Base-by-base conservation (phyloP, 768 basidiomycete genomes). In the Agaricus sinodeliciosus region DNA sequence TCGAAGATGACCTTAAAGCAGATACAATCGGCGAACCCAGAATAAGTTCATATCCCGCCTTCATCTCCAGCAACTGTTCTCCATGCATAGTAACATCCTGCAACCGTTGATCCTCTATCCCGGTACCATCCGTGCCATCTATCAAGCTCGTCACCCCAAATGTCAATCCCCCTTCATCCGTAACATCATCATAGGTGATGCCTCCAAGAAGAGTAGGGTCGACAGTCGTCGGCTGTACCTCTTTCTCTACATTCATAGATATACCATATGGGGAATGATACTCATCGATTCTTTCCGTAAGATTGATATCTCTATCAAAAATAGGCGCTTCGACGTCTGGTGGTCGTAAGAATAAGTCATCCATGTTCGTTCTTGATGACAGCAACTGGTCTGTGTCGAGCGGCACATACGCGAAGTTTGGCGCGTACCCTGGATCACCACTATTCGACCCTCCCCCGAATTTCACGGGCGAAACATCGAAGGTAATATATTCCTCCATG, bases 191-290 rank as follows among this genome's bases (percentile, higher is more conserved):
- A 47, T 31, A 18, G 18, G 11, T n/a, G 22, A 9, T 31, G 6
- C 45, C 45, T 15, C 22, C 28, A 36, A 53, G 37, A 25, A 53
- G 41, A 15, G 51, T 37, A 19, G 51, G 51, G 25, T 53, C 31
- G 19, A 53, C 41, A 2, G 51, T 52, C 4, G 25, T 47, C 25
- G 31, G 16, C 19, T 46, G 44, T 5, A 15, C 37, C 5, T n/a
- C 31, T 13, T 39, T 47, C 27, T 41, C 51, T 19, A 12, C 51
- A 11, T 53, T 36, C 27, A 42, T 28, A 3, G n/a, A 47, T 9
- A 6, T 31, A 40, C 37, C 27, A 46, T 15, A 47, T 6, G 36
- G 34, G 36, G 22, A 28, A 35, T 44, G 15, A 13, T 34, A 34
- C 12, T 34, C 15, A 26, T 41, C 36, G 12, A 40, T 19, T 9